Evolutionary conservation across 768 basidiomycete genomes (phyloP), one percentile per base, ranked within the genome.

Genomic region (Kwoniella heveanensis): DNA sequence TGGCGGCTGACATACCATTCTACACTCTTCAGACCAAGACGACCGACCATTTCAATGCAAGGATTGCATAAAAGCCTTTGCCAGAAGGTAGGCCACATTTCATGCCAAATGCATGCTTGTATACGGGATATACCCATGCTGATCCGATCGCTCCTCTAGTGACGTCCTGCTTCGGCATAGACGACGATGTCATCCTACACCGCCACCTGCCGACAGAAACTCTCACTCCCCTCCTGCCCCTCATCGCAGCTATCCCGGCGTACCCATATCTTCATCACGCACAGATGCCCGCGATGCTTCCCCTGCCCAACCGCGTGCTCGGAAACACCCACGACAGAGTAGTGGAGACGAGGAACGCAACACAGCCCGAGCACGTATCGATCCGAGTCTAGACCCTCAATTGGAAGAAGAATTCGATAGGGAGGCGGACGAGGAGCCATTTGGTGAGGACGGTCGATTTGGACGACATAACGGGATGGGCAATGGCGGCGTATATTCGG

Each of bases 141-240:
- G 54, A 55, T 56, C 48, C 27, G 10, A 24, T 13, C 22, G 22
- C 32, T 19, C 46, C 32, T 49, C 17, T 54, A 79, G 78, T 60
- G 81, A 81, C 56, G 81, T 81, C 6, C 74, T 81, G 1, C 71
- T 81, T 15, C 71, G 81, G 17, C 81, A 81, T 54, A 66, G 79
- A 24, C 65, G 80, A 19, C 62, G 80, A 54, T 81, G 80, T 59
- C 79, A 80, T 61, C 77, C 78, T 37, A 74, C 73, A 32, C 73
- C 68, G 19, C 73, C 69, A 13, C 76, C 71, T 24, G 62, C 58
- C 12, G 63, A 67, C 32, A 60, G 61, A n/a, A 64, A 68, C 12
- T 68, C 70, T 7, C 65, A 65, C 37, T 74, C 73, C 10, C 76
- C 73, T 0, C 67, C 67, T 2, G 53, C 69, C 2, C 49, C 54